A percentile compares a stretch with the other conserved stretches of the same genome.
Evolutionary conservation across 1,139 yeast genomes (phyloP).

Genomic region (Nematodospora anomalae): DNA sequence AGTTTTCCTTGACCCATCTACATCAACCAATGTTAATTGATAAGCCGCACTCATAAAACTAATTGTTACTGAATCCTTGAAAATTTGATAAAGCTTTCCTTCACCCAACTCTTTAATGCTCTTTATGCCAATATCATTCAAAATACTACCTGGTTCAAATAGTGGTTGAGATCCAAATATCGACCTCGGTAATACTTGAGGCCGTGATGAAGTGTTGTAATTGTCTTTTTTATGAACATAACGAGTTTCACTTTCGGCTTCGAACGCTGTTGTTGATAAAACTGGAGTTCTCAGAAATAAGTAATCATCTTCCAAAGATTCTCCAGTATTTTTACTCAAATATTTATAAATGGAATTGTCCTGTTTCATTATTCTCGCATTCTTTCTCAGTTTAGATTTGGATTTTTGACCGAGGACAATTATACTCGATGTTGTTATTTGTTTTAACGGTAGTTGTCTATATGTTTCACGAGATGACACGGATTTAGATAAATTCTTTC

Average conservation of each 20-base stretch:
- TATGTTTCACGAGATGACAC: slow-evolving; percentile 8
- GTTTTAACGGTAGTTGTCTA: slow-evolving; percentile 9
- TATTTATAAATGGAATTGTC: slow-evolving; percentile 2
- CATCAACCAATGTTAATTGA: slow-evolving; percentile 28
- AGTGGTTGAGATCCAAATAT: slow-evolving; percentile 9
- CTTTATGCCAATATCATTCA: slow-evolving; percentile 21
- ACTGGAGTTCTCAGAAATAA: slow-evolving; percentile 31
- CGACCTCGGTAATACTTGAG: slow-evolving; percentile 1
- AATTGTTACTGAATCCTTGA: slow-evolving; percentile 22
- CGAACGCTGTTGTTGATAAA: slow-evolving; percentile 35
- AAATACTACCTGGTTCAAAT: slow-evolving; percentile 11
- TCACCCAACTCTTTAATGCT: slow-evolving; percentile 22
- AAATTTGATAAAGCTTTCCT: slow-evolving; percentile 24
- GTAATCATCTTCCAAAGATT: slow-evolving; percentile 17
- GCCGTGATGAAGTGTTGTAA: slow-evolving; percentile 3
- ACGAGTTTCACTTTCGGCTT: slow-evolving; percentile 33
- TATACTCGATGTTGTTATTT: not conserved
- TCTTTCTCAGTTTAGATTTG: not conserved
- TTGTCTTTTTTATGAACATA: slow-evolving; percentile 5
- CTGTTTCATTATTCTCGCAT: not conserved
- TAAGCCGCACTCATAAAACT: slow-evolving; percentile 22
- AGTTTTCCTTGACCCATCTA: slow-evolving; percentile 18
- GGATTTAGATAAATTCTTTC: not conserved
- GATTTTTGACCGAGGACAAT: not conserved
- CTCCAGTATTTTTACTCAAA: slow-evolving; percentile 8